Evolutionary conservation across 1,284 basidiomycete genomes (phyloP).

Genomic region (Tylopilus sp.): DNA sequence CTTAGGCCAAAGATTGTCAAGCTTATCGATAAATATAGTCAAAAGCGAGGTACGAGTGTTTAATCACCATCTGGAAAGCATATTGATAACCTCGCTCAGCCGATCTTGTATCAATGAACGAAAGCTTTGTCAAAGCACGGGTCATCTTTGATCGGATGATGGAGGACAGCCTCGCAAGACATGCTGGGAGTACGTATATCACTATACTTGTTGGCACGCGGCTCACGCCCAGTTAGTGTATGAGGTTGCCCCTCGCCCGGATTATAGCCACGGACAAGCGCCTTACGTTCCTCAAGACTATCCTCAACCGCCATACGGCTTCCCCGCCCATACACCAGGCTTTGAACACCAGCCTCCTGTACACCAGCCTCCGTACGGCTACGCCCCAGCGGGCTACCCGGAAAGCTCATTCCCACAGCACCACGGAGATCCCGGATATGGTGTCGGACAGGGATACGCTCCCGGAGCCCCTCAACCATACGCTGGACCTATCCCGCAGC

Average conservation of each 20-base stretch:
- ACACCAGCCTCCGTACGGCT: conserved; percentile 45
- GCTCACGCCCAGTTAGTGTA: conserved; percentile 37
- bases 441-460: conserved; percentile 36
- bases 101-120: conserved; percentile 91
- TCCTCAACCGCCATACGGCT: conserved; percentile 51
- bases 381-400: conserved; percentile 51
- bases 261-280: conserved; percentile 33
- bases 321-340: conserved; percentile 47
- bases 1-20: conserved; percentile 96
- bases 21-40: conserved; percentile 97
- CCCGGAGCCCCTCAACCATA: conserved; percentile 43
- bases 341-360: conserved; percentile 56
- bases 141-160: conserved; percentile 91
- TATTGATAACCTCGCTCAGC: conserved; percentile 54
- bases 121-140: conserved; percentile 86
- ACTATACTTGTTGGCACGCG: conserved; percentile 14
- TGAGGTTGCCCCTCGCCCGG: conserved; percentile 32
- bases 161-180: conserved; percentile 87
- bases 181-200: conserved; percentile 65
- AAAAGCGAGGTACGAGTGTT: conserved; percentile 78
- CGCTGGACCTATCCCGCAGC: conserved; percentile 39
- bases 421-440: conserved; percentile 53
- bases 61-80: conserved; percentile 6
- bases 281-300: conserved; percentile 42
- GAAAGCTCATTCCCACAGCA: conserved; percentile 40